Conservation (phyloP, 2,329 filamentous ascomycete genomes). For the Penicillium sp. region DNA sequence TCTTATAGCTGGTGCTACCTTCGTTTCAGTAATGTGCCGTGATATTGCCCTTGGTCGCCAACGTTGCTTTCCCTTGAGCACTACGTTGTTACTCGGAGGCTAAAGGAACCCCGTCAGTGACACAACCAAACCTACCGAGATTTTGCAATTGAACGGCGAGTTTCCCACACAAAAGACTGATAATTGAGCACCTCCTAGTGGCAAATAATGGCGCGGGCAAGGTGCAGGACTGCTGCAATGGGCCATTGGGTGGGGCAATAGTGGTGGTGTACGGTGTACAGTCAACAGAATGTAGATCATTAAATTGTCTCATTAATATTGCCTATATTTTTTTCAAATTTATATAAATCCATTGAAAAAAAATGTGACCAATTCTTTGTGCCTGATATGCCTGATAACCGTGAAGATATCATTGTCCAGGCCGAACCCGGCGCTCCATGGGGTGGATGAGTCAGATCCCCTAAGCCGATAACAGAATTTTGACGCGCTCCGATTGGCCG, state of each 20-base stretch:
- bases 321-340: neutral
- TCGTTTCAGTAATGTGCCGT: neutral
- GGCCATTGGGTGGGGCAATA: neutral
- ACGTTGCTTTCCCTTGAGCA: slow-evolving; percentile 2
- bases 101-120: neutral
- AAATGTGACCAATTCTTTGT: neutral
- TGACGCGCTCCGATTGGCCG: slow-evolving; percentile 28
- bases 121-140: neutral
- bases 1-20: neutral
- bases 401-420: neutral
- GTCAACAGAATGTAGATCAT: neutral
- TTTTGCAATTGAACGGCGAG: neutral
- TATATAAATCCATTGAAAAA: slow-evolving; percentile 3
- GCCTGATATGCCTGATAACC: slow-evolving; percentile 3
- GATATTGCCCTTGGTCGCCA: neutral
- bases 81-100: neutral
- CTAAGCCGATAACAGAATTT: slow-evolving; percentile 23
- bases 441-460: slow-evolving; percentile 1
- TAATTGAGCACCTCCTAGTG: slow-evolving; percentile 6
- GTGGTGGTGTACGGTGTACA: neutral
- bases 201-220: slow-evolving; percentile 4
- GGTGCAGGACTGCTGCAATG: slow-evolving; percentile 1
- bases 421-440: neutral
- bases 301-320: neutral
- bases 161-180: neutral